Evolutionary conservation across 768 basidiomycete genomes (phyloP).

Genomic region (Lactarius hengduanensis): DNA sequence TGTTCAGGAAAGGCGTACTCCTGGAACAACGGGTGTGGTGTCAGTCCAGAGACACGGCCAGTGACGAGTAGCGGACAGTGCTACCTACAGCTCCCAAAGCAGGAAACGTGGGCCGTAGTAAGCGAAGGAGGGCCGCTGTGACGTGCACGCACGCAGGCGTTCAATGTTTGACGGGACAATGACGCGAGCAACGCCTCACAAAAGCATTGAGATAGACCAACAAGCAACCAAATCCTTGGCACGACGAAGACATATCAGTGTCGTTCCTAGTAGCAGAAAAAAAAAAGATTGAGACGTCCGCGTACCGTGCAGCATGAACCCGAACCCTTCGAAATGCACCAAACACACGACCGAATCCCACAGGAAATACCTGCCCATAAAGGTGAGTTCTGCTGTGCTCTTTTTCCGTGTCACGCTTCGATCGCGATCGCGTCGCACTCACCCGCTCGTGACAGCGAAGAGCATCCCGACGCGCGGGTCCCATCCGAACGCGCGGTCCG

Average conservation of each 20-base stretch:
- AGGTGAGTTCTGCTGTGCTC: neutral
- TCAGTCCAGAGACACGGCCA: conserved; percentile 1
- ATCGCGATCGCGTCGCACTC: conserved; percentile 28
- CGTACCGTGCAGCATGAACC: conserved; percentile 76
- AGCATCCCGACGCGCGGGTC: conserved; percentile 55
- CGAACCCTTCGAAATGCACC: conserved; percentile 64
- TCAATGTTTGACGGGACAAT: neutral
- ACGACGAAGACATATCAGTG: neutral
- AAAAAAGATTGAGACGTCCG: conserved; percentile 4
- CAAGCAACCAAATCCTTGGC: conserved; percentile 58
- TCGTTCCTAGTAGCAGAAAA: neutral
- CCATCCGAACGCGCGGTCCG: conserved; percentile 79
- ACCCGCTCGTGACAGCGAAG: conserved; percentile 73
- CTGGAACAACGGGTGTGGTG: conserved; percentile 33
- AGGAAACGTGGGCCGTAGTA: conserved; percentile 79
- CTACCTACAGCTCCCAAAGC: conserved; percentile 72
- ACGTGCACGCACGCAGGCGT: neutral
- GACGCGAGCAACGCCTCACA: conserved; percentile 44
- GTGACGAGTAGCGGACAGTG: neutral
- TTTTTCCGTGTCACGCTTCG: neutral
- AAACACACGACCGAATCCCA: conserved; percentile 80
- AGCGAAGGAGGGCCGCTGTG: conserved; percentile 62
- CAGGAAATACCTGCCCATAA: conserved; percentile 59
- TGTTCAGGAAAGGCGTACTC: conserved; percentile 85
- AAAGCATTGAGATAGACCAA: conserved; percentile 66